phyloP scores from a whole-genome alignment of 208 protist genomes.

The Trichomonas tenax region DNA sequence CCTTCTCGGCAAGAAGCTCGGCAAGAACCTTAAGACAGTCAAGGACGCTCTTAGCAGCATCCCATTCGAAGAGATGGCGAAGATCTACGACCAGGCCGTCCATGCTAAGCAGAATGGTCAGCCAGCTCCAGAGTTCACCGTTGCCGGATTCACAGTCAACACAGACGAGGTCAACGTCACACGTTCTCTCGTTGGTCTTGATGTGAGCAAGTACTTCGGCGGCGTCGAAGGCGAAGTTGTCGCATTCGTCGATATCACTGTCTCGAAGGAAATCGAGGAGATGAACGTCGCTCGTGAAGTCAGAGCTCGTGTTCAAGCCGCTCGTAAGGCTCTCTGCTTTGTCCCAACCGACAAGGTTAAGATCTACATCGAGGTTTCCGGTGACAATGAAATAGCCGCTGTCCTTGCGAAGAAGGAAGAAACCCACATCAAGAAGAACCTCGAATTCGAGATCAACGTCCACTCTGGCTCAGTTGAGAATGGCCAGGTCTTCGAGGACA shows the following conservation, averaged over 20 bases:
- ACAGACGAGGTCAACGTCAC: background rate
- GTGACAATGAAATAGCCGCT: background rate
- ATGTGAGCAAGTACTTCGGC: background rate
- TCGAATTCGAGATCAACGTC: background rate
- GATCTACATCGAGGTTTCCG: background rate
- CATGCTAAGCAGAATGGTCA: background rate
- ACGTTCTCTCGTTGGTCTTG: background rate
- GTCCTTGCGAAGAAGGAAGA: background rate
- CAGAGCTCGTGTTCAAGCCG: background rate
- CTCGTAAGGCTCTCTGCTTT: background rate
- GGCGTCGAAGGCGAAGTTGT: background rate
- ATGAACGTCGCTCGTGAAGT: background rate
- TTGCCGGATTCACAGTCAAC: background rate
- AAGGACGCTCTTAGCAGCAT: background rate
- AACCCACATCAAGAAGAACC: background rate
- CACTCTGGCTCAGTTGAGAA: background rate
- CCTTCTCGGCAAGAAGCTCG: background rate
- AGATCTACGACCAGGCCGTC: background rate
- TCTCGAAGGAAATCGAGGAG: background rate
- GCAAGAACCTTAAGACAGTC: background rate
- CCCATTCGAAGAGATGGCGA: background rate
- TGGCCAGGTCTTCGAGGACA: background rate
- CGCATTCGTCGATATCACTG: background rate
- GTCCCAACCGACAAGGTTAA: background rate
- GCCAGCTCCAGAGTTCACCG: background rate